These are phyloP conservation scores for Mantamonas sphyraenae DNA, from an alignment of 78 protist species.

Conservation along the genomic window DNA sequence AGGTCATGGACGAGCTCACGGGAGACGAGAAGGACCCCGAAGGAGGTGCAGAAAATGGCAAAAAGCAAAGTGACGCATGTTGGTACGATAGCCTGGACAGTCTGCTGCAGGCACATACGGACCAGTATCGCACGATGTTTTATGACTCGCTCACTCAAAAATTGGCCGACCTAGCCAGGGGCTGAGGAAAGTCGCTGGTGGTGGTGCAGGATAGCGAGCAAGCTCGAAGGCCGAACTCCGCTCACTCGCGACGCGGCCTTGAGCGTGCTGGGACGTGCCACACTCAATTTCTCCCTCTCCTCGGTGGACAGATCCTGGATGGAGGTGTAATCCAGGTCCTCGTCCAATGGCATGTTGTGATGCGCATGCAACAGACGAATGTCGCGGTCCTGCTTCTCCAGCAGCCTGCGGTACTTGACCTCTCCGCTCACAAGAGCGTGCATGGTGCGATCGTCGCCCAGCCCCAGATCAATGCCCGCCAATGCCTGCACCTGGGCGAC, in stretches of 20 bases:
- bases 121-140: no score
- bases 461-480: background rate
- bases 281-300: conserved; percentile 24
- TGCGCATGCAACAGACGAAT: no score
- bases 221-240: conserved; percentile 14
- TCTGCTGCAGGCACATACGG: no score
- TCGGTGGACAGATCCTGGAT: conserved; percentile 7
- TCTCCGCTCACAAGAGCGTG: background rate
- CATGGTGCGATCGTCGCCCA: background rate
- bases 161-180: no score
- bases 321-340: background rate
- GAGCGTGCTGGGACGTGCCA: conserved; percentile 4
- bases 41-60: no score
- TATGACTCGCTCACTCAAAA: no score
- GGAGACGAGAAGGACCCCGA: no score
- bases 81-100: no score
- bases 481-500: background rate
- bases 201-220: no score
- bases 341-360: background rate
- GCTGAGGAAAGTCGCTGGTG: no score
- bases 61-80: no score
- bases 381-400: background rate
- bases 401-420: background rate
- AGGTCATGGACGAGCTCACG: no score
- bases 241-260: conserved; percentile 8